phyloP scores from a whole-genome alignment of 768 basidiomycete species.

The Podaxis sp. region DNA sequence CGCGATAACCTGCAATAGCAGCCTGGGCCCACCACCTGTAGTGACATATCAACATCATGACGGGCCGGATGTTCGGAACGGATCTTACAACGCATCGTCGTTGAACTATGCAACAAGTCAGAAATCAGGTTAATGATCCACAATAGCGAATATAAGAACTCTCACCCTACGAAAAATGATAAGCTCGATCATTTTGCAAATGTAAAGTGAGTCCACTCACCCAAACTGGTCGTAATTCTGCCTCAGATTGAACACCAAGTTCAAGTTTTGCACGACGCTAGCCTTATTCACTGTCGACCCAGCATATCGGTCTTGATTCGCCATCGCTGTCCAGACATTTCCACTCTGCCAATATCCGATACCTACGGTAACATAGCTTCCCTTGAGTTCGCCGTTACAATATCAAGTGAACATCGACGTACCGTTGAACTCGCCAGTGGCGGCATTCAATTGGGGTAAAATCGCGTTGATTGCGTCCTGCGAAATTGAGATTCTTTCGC shows the following conservation, averaged over 20 bases:
- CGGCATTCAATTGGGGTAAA: slow-evolving; percentile 32
- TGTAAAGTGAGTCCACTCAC: slow-evolving; percentile 22
- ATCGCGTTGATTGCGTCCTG: slow-evolving; percentile 42
- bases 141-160: not conserved
- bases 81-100: slow-evolving; percentile 43
- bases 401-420: slow-evolving; percentile 4
- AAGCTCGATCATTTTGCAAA: not conserved
- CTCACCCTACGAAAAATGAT: slow-evolving; percentile 18
- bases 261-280: slow-evolving; percentile 37
- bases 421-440: slow-evolving; percentile 44
- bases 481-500: slow-evolving; percentile 39
- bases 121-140: not conserved
- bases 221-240: slow-evolving; percentile 42
- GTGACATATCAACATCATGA: not conserved
- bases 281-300: slow-evolving; percentile 35
- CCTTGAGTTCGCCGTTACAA: not conserved
- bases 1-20: slow-evolving; percentile 47
- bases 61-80: not conserved
- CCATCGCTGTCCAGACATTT: slow-evolving; percentile 50
- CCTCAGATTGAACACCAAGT: slow-evolving; percentile 36
- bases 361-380: slow-evolving; percentile 24
- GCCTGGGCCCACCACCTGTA: slow-evolving; percentile 53
- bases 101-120: slow-evolving; percentile 32
- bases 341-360: slow-evolving; percentile 54
- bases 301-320: slow-evolving; percentile 42